A percentile compares a stretch with the other conserved stretches of the same genome.
phyloP scores from a whole-genome alignment of 1,284 basidiomycete species.

The Marasmius oreades region DNA sequence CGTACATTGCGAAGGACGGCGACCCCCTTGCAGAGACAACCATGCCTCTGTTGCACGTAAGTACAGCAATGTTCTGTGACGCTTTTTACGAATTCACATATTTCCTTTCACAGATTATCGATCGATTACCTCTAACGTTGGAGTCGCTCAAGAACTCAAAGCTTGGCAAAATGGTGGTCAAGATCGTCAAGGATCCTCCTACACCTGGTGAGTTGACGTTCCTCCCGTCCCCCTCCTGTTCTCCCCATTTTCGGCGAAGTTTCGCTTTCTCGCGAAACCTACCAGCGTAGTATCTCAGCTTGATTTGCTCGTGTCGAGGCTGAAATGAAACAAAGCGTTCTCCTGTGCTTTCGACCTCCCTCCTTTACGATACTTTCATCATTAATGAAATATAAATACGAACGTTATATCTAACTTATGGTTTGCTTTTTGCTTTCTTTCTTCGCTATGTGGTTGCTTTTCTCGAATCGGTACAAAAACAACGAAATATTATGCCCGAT shows the following conservation, averaged over 20 bases:
- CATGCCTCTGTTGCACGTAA: slow-evolving; percentile 80
- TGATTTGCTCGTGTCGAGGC: slow-evolving; percentile 8
- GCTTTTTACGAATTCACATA: neutral
- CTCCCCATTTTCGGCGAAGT: slow-evolving; percentile 21
- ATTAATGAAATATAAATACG: slow-evolving; percentile 15
- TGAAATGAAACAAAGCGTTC: slow-evolving; percentile 3
- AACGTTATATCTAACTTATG: slow-evolving; percentile 72
- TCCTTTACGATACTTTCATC: slow-evolving; percentile 9
- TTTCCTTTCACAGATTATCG: slow-evolving; percentile 56
- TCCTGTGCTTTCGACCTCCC: slow-evolving; percentile 1
- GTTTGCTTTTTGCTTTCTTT: slow-evolving; percentile 34
- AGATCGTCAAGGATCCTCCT: slow-evolving; percentile 65
- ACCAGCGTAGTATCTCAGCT: slow-evolving; percentile 1
- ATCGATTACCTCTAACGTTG: slow-evolving; percentile 71
- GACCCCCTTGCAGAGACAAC: slow-evolving; percentile 62
- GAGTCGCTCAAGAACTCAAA: slow-evolving; percentile 66
- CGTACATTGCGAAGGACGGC: slow-evolving; percentile 51
- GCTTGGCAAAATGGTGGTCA: slow-evolving; percentile 72
- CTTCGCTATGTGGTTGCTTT: slow-evolving; percentile 13
- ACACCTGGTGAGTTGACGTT: slow-evolving; percentile 57
- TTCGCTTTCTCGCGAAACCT: neutral
- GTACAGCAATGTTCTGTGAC: slow-evolving; percentile 26
- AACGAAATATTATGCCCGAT: slow-evolving; percentile 24
- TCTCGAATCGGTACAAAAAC: neutral
- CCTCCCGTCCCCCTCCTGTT: slow-evolving; percentile 18